phyloP scores from a whole-genome alignment of 805 yeast species.

The Pichia phayaonensis region DNA sequence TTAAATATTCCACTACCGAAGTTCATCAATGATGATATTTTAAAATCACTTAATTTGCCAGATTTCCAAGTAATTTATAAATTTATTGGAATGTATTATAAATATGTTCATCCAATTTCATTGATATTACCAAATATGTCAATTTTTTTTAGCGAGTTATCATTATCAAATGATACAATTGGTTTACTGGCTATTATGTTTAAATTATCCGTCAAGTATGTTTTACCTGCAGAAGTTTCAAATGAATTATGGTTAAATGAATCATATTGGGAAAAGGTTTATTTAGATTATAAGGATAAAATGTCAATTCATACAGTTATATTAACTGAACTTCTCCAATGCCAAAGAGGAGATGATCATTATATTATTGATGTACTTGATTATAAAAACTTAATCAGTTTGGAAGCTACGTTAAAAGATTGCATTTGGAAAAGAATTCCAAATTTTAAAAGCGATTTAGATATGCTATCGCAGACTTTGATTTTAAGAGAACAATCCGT shows the following conservation, averaged over 20 bases:
- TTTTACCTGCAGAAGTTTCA: conserved; percentile 22
- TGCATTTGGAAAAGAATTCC: background rate
- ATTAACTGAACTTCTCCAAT: conserved; percentile 23
- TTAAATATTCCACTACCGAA: conserved; percentile 1
- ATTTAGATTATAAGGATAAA: conserved; percentile 27
- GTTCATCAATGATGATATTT: conserved; percentile 24
- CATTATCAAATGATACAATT: conserved; percentile 25
- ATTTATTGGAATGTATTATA: conserved; percentile 33
- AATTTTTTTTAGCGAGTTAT: conserved; percentile 24
- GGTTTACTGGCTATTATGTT: conserved; percentile 29
- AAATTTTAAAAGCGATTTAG: background rate
- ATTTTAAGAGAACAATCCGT: conserved; percentile 28
- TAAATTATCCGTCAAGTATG: conserved; percentile 27
- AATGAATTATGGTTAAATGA: conserved; percentile 24
- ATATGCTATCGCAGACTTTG: background rate
- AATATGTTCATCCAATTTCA: conserved; percentile 33
- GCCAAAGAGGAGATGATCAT: conserved; percentile 21
- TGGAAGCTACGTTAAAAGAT: background rate
- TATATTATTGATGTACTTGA: conserved; percentile 13
- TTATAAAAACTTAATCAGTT: conserved; percentile 2
- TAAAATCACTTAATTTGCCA: conserved; percentile 31
- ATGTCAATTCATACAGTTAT: conserved; percentile 24
- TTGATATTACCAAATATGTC: conserved; percentile 31
- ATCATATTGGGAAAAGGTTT: conserved; percentile 32
- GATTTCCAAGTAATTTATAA: conserved; percentile 26